Evolutionary conservation across 306 rosid species (phyloP).

Genomic region (Quercus agrifolia): DNA sequence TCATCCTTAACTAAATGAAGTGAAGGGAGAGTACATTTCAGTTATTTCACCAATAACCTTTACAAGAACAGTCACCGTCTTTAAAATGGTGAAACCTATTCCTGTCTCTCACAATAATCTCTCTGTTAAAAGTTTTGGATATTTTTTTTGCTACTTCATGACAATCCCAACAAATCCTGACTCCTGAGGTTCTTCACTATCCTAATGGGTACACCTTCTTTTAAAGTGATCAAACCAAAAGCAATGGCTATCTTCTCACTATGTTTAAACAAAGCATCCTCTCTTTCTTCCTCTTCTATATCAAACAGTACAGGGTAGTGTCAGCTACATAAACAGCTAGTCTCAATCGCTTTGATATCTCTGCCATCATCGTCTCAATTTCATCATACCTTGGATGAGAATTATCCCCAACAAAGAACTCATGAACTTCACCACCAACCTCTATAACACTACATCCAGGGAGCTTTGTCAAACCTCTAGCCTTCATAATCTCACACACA

Average conservation of each 20-base stretch:
- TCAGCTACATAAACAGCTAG: slow-evolving; percentile 41
- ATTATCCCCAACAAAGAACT: slow-evolving; percentile 56
- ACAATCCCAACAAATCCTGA: slow-evolving; percentile 48
- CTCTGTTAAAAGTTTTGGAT: slow-evolving; percentile 33
- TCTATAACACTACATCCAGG: slow-evolving; percentile 72
- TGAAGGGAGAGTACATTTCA: too few species aligned
- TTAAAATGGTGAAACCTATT: slow-evolving; percentile 46
- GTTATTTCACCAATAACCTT: slow-evolving; percentile 43
- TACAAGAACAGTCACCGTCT: slow-evolving; percentile 54
- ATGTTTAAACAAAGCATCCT: slow-evolving; percentile 48
- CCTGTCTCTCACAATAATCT: slow-evolving; percentile 52
- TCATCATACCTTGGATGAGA: slow-evolving; percentile 46
- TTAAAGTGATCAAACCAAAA: slow-evolving; percentile 46
- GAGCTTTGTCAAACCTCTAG: slow-evolving; percentile 46
- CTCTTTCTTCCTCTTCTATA: slow-evolving; percentile 60
- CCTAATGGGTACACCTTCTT: slow-evolving; percentile 33
- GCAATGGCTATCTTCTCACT: slow-evolving; percentile 62
- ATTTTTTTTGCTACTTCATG: slow-evolving; percentile 53
- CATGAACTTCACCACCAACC: slow-evolving; percentile 63
- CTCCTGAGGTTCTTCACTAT: slow-evolving; percentile 37
- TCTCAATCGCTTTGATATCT: slow-evolving; percentile 42
- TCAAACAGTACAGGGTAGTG: slow-evolving; percentile 54
- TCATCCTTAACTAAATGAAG: not conserved
- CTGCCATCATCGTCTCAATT: slow-evolving; percentile 49
- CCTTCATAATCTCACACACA: slow-evolving; percentile 46